These are phyloP conservation scores for Aureobasidium melanogenum DNA, from an alignment of 2,329 filamentous ascomycete species.

Conservation along the genomic window DNA sequence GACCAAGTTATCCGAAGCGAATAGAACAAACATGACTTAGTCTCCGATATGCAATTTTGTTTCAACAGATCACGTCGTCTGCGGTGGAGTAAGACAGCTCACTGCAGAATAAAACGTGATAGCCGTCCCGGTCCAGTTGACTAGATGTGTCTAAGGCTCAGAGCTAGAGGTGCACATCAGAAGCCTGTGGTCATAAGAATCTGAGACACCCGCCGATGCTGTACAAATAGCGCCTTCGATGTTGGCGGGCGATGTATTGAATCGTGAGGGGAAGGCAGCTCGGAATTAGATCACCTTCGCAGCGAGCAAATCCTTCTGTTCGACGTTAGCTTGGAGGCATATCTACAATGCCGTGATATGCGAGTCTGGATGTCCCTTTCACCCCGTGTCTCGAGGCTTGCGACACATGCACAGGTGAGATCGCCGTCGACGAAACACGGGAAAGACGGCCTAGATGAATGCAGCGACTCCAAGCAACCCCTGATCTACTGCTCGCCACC, in stretches of 20 bases:
- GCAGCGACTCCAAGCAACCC: not conserved
- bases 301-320: not conserved
- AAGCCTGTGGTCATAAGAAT: not conserved
- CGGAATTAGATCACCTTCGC: not conserved
- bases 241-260: not conserved
- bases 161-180: not conserved
- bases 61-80: not conserved
- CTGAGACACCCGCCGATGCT: not conserved
- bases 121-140: not conserved
- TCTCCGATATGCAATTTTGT: not conserved
- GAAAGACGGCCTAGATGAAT: not conserved
- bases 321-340: not conserved
- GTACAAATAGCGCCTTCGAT: not conserved
- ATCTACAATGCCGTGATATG: not conserved
- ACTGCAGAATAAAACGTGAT: too few relatives aligned
- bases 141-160: not conserved
- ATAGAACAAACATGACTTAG: constrained; percentile 6
- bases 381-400: not conserved
- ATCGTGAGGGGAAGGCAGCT: not conserved
- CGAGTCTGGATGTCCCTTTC: not conserved
- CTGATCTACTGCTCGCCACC: not conserved
- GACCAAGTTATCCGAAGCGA: not conserved
- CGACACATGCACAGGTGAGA: not conserved
- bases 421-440: not conserved
- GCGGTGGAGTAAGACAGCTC: not conserved